Evolutionary conservation across 139 green algal species (phyloP), one percentile per base, ranked within the genome.

Genomic region (Chlamydomonas asymmetrica): DNA sequence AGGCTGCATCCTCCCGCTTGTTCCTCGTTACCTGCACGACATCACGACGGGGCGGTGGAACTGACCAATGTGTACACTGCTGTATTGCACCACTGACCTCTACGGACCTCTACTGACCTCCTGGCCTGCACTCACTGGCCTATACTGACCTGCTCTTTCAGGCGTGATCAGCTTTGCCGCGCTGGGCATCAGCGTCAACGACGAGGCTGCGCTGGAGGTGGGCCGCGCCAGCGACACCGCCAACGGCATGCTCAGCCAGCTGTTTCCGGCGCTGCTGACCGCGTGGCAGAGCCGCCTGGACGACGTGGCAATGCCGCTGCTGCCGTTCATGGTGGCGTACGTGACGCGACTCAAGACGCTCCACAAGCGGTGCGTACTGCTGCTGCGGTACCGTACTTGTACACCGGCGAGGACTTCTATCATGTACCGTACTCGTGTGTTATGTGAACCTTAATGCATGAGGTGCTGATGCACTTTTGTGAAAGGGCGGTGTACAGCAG

Each of bases 271-370:
- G 31, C 25, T 93, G 13, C 70, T 96, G 57, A 66, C 78, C 3
- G 87, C 85, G 0, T 88, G 94, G 56, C 71, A 66, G 37, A 75
- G 66, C 40, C 31, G 29, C 31, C n/a, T 81, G 0, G 89, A 95
- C 31, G 88, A 92, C 31, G 85, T 96, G 56, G 74, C 78, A 5
- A 78, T 90, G 60, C 82, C 89, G 23, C 76, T 94, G 48, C 63
- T 94, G 38, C 85, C 90, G 20, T 97, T 97, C 84, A 85, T 97
- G 63, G 72, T 76, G 9, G 75, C 85, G 4, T 97, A 93, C 70
- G 79, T 93, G 5, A 76, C 77, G 37, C 75, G 89, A 22, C 65
- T 97, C 45, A 87, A 88, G 39, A 66, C 82, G 52, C 76, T 88
- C 45, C 73, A 85, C 27, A 91, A 91, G 57, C 63, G 84, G 57